Evolutionary conservation across 495 filamentous ascomycete genomes (phyloP).

Genomic region (Neurospora sp.): DNA sequence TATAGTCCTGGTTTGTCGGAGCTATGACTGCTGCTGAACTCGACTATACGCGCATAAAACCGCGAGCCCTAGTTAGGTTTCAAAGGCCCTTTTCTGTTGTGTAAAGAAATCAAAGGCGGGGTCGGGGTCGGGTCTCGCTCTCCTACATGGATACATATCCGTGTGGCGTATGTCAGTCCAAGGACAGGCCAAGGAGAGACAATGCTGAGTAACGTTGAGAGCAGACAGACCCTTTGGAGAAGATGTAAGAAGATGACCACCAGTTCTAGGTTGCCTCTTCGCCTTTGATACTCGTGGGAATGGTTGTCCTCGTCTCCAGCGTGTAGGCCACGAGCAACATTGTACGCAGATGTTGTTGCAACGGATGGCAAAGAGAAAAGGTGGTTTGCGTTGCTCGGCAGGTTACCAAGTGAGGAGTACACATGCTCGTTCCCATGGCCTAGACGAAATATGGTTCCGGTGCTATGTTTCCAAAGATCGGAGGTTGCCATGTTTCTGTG

Average conservation of each 20-base stretch:
- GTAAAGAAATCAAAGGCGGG: not conserved
- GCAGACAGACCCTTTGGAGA: not conserved
- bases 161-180: not conserved
- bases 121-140: not conserved
- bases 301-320: not conserved
- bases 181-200: not conserved
- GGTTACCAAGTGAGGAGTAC: not conserved
- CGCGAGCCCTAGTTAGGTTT: not conserved
- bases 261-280: not conserved
- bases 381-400: not conserved
- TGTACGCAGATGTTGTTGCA: not conserved
- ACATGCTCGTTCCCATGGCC: not conserved
- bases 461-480: not conserved
- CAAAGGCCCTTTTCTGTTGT: not conserved
- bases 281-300: not conserved
- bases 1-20: not conserved
- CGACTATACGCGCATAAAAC: not conserved
- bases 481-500: not conserved
- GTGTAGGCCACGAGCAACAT: not conserved
- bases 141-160: not conserved
- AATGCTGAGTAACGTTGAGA: not conserved
- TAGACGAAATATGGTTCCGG: not conserved
- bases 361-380: not conserved
- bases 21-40: not conserved
- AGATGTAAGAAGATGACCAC: not conserved